A percentile compares a stretch with the other conserved stretches of the same genome.
phyloP scores from a whole-genome alignment of 768 basidiomycete species.

The Tylopilus balloui region DNA sequence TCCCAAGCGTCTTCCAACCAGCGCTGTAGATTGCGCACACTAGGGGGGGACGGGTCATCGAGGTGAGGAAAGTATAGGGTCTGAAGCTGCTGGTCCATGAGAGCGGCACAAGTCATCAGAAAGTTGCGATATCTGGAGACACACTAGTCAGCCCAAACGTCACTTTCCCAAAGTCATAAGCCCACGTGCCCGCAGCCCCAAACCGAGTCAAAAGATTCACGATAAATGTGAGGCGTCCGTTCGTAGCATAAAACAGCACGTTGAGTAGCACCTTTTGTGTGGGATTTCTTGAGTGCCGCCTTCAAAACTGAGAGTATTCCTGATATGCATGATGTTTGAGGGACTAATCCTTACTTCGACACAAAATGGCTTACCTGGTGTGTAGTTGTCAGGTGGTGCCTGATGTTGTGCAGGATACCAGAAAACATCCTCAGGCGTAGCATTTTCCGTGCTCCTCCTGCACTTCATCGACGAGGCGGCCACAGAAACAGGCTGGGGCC shows the following conservation, averaged over 20 bases:
- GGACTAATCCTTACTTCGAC: constrained; percentile 3
- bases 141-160: neutral
- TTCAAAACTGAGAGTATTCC: constrained; percentile 64
- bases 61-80: constrained; percentile 59
- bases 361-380: constrained; percentile 54
- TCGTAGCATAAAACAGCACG: constrained; percentile 65
- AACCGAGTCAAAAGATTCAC: constrained; percentile 53
- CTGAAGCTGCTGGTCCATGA: constrained; percentile 64
- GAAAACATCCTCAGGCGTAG: constrained; percentile 45
- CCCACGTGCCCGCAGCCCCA: constrained; percentile 73
- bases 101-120: constrained; percentile 67
- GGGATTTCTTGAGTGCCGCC: constrained; percentile 48
- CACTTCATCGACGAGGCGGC: constrained; percentile 2
- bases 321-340: constrained; percentile 24
- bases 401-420: constrained; percentile 52
- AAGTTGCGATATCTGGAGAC: constrained; percentile 74
- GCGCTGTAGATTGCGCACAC: constrained; percentile 67
- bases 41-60: constrained; percentile 53
- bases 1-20: constrained; percentile 85
- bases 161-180: constrained; percentile 4
- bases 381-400: constrained; percentile 52
- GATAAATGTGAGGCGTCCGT: constrained; percentile 51
- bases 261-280: constrained; percentile 44
- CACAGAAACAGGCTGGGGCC: constrained; percentile 7
- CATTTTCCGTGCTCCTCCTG: constrained; percentile 10